These are phyloP conservation scores for Corylus heterophylla DNA, from an alignment of 306 rosid species.

Conservation along the genomic window DNA sequence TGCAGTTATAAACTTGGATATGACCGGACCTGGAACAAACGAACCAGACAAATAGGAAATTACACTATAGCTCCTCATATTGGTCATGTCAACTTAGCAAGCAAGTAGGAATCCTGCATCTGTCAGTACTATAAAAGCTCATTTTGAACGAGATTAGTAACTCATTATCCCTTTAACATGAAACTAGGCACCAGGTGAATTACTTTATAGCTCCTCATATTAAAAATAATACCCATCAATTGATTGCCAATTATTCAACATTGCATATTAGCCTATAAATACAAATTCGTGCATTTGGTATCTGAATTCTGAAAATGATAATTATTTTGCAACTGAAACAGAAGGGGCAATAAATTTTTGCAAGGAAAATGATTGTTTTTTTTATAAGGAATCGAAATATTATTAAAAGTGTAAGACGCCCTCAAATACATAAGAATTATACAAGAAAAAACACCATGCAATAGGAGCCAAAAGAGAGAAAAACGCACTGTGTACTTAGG, in stretches of 20 bases:
- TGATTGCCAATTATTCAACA: neutral
- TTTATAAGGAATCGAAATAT: too few species aligned
- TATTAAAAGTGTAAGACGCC: too few species aligned
- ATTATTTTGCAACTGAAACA: slow-evolving; percentile 1
- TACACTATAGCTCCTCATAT: slow-evolving; percentile 22
- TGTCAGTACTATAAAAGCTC: slow-evolving; percentile 13
- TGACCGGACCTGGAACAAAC: slow-evolving; percentile 80
- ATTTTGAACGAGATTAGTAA: slow-evolving; percentile 10
- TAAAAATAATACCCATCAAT: neutral
- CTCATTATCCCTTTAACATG: neutral
- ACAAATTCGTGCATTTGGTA: neutral
- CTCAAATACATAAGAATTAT: too few species aligned
- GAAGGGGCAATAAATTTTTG: neutral
- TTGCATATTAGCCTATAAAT: neutral
- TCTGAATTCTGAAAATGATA: neutral
- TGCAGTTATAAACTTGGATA: slow-evolving; percentile 72
- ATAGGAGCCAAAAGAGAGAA: too few species aligned
- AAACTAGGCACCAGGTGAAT: neutral
- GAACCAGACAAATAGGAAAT: slow-evolving; percentile 27
- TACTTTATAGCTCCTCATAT: neutral
- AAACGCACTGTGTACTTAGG: too few species aligned
- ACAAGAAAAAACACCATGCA: too few species aligned
- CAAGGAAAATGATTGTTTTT: neutral
- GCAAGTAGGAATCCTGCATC: neutral
- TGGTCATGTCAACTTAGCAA: slow-evolving; percentile 15